A percentile compares a stretch with the other conserved stretches of the same genome.
These are phyloP conservation scores for Fusarium tricinctum DNA, from an alignment of 2,329 filamentous ascomycete genomes.

Conservation along the genomic window DNA sequence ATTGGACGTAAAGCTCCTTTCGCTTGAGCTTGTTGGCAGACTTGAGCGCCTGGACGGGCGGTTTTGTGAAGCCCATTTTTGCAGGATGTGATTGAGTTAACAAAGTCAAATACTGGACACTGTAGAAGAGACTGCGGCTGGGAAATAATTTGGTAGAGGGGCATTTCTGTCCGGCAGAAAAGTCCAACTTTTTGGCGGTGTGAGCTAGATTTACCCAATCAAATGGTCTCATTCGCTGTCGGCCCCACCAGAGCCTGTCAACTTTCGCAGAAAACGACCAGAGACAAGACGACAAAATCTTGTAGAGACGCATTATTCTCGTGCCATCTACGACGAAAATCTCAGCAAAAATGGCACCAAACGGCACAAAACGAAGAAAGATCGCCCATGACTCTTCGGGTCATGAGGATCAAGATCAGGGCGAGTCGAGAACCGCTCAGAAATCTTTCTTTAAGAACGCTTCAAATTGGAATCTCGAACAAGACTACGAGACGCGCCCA, in stretches of 20 bases:
- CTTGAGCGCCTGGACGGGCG: slow-evolving; percentile 58
- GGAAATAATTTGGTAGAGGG: slow-evolving; percentile 41
- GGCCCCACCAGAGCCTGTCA: slow-evolving; percentile 16
- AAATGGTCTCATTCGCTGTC: background rate
- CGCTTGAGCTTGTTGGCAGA: slow-evolving; percentile 84
- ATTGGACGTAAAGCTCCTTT: slow-evolving; percentile 81
- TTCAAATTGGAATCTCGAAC: slow-evolving; percentile 89
- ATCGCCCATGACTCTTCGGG: slow-evolving; percentile 66
- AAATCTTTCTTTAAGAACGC: slow-evolving; percentile 80
- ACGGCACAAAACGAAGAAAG: slow-evolving; percentile 70
- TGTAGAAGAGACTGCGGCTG: slow-evolving; percentile 16
- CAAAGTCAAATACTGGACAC: slow-evolving; percentile 3
- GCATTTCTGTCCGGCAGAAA: slow-evolving; percentile 44
- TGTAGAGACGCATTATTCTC: slow-evolving; percentile 26
- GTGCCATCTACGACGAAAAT: slow-evolving; percentile 14
- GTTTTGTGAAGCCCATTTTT: slow-evolving; percentile 55
- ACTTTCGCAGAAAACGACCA: slow-evolving; percentile 38
- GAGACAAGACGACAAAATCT: slow-evolving; percentile 38
- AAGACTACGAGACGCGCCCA: slow-evolving; percentile 86
- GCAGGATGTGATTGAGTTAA: slow-evolving; percentile 15
- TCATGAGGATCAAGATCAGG: slow-evolving; percentile 57
- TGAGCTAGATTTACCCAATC: slow-evolving; percentile 26
- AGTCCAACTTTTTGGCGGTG: slow-evolving; percentile 56
- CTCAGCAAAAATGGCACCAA: slow-evolving; percentile 59
- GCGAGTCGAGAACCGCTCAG: slow-evolving; percentile 60